Base-by-base conservation (phyloP, 441 rosid species). In the Melastoma candidum region DNA sequence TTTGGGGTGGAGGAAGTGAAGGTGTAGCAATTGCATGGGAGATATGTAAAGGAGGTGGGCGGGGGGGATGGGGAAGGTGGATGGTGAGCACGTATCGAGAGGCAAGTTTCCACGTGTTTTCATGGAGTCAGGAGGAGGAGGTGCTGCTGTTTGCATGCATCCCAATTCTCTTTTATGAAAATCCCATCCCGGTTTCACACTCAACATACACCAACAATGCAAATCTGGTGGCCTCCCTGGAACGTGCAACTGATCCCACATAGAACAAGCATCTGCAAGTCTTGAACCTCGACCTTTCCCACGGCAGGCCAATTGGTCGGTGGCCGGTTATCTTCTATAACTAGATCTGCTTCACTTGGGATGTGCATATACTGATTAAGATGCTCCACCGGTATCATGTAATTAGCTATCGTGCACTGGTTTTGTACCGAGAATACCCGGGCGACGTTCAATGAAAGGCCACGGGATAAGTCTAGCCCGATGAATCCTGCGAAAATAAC, bases 391-490 rank as follows among this genome's bases (percentile, higher is more conserved):
- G 97, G 89, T 44, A 94, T 85, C 51, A 89, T 83, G 72, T 89
- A 70, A 71, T 89, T 94, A 11, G 94, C 90, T 47, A 83, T 7
- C 46, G 82, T 80, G 75, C 99, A 87, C 51, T 87, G 96, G 78
- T 84, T 83, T 77, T 84, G 96, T 64, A 89, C 86, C 2, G 99
- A 80, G 49, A 61, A 49, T 17, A 89, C 95, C 44, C 89, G 80
- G 25, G 90, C 77, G 65, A 64, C 12, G 59, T 94, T 94, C 65
- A 94, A 63, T 10, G 99, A 80, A 66, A 94, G 85, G 60, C 97
- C 99, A 50, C 88, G 86, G 12, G 98, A 86, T 61, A 93, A 73
- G 11, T 95, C 92, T 97, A 93, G 83, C 67, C 99, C 97, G 3
- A 93, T 78, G 63, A 89, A 93, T 45, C 99, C 99, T 89, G 84